Conservation (phyloP, 495 filamentous ascomycete species). For the Daldinia bambusicola region DNA sequence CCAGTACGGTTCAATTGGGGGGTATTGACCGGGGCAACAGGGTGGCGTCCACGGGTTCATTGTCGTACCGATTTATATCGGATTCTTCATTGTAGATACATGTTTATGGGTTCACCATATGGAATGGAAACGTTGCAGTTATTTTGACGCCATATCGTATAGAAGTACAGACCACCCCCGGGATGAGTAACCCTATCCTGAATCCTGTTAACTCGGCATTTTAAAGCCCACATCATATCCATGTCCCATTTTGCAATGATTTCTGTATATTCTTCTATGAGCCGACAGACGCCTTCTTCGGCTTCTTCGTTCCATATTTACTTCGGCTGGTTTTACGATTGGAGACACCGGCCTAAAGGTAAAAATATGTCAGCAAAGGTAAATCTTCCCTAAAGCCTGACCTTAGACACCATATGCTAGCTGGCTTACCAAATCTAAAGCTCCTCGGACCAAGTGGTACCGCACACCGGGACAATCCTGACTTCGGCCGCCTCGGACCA, state of each 20-base stretch:
- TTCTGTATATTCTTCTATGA: slow-evolving; percentile 16
- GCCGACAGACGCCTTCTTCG: slow-evolving; percentile 73
- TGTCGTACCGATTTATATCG: slow-evolving; percentile 42
- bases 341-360: slow-evolving; percentile 83
- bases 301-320: slow-evolving; percentile 99
- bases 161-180: slow-evolving; percentile 21
- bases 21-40: slow-evolving; percentile 43
- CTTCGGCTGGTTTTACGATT: slow-evolving; percentile 84
- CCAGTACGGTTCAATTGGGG: slow-evolving; percentile 38
- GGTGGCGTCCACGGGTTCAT: slow-evolving; percentile 46
- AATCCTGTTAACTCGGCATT: not conserved
- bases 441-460: slow-evolving; percentile 91
- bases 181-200: not conserved
- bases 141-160: slow-evolving; percentile 26
- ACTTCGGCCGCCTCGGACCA: slow-evolving; percentile 86
- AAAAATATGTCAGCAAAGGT: slow-evolving; percentile 1
- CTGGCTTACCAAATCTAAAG: slow-evolving; percentile 87
- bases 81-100: slow-evolving; percentile 53
- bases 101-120: slow-evolving; percentile 32
- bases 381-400: not conserved
- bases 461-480: slow-evolving; percentile 99
- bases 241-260: not conserved
- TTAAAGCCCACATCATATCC: not conserved
- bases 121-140: slow-evolving; percentile 30
- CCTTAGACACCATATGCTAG: not conserved